These are phyloP conservation scores for Mortierella antarctica DNA, from an alignment of 192 early-diverging fungal species.

Conservation along the genomic window DNA sequence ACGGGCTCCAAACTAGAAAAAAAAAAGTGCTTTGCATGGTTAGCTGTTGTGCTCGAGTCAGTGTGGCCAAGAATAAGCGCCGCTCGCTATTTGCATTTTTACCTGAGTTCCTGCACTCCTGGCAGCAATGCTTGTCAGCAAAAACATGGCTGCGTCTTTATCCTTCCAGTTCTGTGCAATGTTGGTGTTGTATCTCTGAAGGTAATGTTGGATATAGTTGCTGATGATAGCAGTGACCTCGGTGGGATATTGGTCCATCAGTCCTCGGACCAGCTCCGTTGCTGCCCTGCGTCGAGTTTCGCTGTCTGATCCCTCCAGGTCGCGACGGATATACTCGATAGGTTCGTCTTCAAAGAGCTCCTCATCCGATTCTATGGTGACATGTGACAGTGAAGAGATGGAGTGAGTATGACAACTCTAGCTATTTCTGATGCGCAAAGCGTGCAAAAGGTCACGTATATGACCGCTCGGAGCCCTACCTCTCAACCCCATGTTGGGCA, in stretches of 20 bases:
- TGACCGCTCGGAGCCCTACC: slow-evolving; percentile 37
- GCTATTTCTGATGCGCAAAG: not conserved
- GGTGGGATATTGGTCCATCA: slow-evolving; percentile 87
- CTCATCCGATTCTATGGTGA: slow-evolving; percentile 75
- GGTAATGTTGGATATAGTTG: slow-evolving; percentile 76
- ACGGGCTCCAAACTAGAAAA: slow-evolving; percentile 80
- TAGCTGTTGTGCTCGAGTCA: not conserved
- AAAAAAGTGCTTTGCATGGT: not conserved
- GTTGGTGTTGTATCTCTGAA: slow-evolving; percentile 79
- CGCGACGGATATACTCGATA: slow-evolving; percentile 92
- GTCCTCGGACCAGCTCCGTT: slow-evolving; percentile 89
- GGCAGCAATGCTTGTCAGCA: slow-evolving; percentile 91
- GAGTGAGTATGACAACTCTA: not conserved
- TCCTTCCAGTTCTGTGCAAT: slow-evolving; percentile 85
- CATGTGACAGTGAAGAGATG: not conserved
- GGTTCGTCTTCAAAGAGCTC: slow-evolving; percentile 98
- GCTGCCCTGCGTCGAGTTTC: slow-evolving; percentile 95
- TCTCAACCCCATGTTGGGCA: slow-evolving; percentile 93
- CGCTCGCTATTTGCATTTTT: slow-evolving; percentile 7
- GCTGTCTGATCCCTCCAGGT: slow-evolving; percentile 91
- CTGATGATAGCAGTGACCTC: slow-evolving; percentile 89
- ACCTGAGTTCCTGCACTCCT: slow-evolving; percentile 79
- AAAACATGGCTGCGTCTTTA: slow-evolving; percentile 95
- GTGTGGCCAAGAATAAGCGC: not conserved
- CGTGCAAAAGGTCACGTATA: no score